These are phyloP conservation scores for Claviceps monticola DNA, from an alignment of 2,329 filamentous ascomycete genomes.

Conservation along the genomic window DNA sequence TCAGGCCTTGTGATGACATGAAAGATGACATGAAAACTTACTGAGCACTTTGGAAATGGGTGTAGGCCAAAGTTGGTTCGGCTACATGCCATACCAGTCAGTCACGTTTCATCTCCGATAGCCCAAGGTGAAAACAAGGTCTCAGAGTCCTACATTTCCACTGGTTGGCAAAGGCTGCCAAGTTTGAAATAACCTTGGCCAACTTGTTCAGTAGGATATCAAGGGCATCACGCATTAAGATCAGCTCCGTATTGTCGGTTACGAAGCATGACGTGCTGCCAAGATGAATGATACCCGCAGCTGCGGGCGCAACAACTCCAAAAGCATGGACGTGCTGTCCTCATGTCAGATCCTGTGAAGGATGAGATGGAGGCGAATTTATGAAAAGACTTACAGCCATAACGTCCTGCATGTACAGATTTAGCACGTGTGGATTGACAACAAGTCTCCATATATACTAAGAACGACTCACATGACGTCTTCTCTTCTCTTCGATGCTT, in stretches of 20 bases:
- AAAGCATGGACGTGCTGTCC: slow-evolving; percentile 56
- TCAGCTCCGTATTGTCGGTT: slow-evolving; percentile 67
- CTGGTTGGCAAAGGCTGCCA: slow-evolving; percentile 57
- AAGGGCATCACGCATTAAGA: slow-evolving; percentile 50
- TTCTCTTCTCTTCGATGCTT: slow-evolving; percentile 59
- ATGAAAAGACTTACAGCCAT: slow-evolving; percentile 36
- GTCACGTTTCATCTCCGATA: neutral
- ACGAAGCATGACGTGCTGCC: slow-evolving; percentile 29
- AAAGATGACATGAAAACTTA: neutral
- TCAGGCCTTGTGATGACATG: neutral
- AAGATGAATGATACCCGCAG: slow-evolving; percentile 72
- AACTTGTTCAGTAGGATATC: slow-evolving; percentile 67
- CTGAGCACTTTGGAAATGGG: slow-evolving; percentile 54
- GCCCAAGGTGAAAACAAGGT: neutral
- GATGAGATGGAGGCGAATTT: neutral
- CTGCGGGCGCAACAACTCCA: slow-evolving; percentile 57
- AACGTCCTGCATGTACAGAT: slow-evolving; percentile 24
- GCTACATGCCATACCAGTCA: slow-evolving; percentile 2
- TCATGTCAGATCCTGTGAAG: slow-evolving; percentile 12
- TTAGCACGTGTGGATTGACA: slow-evolving; percentile 4
- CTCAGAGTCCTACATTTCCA: slow-evolving; percentile 40
- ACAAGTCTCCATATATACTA: neutral
- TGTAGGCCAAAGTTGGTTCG: slow-evolving; percentile 61
- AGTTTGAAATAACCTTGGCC: slow-evolving; percentile 63
- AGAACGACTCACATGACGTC: slow-evolving; percentile 35